Conservation (phyloP, 441 rosid species). For the Erodium trifolium region DNA sequence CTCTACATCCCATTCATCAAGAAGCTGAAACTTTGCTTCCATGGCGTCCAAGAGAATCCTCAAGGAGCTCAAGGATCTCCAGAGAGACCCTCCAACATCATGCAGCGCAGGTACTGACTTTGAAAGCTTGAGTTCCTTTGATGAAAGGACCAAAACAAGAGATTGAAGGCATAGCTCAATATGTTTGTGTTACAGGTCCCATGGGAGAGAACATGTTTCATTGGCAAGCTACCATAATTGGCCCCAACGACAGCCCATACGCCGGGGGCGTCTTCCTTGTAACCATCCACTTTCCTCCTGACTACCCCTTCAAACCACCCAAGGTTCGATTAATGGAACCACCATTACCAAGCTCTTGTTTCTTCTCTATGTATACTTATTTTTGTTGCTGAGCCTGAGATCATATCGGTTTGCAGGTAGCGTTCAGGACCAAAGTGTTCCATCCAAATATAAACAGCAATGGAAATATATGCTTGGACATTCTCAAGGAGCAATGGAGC, state of each 20-base stretch:
- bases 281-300: conserved; percentile 30
- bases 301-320: conserved; percentile 41
- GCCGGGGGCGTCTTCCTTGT: conserved; percentile 33
- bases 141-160: too few relatives aligned
- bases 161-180: neutral
- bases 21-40: neutral
- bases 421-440: conserved; percentile 32
- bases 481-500: conserved; percentile 42
- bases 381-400: too few relatives aligned
- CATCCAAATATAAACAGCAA: conserved; percentile 37
- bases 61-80: conserved; percentile 34
- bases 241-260: conserved; percentile 33
- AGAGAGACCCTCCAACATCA: conserved; percentile 35
- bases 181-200: conserved; percentile 20
- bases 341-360: too few relatives aligned
- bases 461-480: conserved; percentile 35
- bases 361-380: too few relatives aligned
- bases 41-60: conserved; percentile 35
- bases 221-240: conserved; percentile 34
- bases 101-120: conserved; percentile 29
- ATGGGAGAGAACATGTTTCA: conserved; percentile 32
- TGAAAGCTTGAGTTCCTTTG: too few relatives aligned
- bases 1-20: neutral
- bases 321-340: conserved; percentile 18
- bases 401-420: conserved; percentile 21